Conservation (phyloP, 768 basidiomycete genomes). For the Suillus plorans region DNA sequence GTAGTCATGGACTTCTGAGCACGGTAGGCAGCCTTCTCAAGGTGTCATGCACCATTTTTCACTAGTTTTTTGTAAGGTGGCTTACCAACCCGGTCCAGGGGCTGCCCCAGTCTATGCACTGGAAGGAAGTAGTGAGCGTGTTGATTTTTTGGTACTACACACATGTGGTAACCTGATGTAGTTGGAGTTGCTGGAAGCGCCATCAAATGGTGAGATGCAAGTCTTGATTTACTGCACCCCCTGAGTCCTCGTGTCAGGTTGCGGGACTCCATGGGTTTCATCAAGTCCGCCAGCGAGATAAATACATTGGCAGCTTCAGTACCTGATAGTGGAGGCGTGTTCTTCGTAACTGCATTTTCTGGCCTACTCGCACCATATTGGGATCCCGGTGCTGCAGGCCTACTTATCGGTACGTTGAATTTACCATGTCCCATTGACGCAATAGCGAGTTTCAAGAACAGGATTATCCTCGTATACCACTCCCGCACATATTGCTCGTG, state of each 20-base stretch:
- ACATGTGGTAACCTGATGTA: conserved; percentile 24
- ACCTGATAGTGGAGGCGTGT: conserved; percentile 81
- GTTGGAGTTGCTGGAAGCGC: conserved; percentile 95
- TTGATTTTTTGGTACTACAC: not conserved
- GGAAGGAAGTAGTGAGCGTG: conserved; percentile 85
- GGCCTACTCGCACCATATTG: conserved; percentile 97
- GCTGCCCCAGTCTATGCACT: conserved; percentile 87
- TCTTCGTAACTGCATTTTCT: conserved; percentile 96
- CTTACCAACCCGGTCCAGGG: conserved; percentile 81
- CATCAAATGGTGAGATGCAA: conserved; percentile 71
- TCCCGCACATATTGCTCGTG: conserved; percentile 90
- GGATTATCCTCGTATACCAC: conserved; percentile 87
- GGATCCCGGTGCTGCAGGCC: conserved; percentile 89
- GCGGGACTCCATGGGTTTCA: conserved; percentile 86
- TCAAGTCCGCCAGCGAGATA: conserved; percentile 77
- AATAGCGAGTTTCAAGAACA: conserved; percentile 18
- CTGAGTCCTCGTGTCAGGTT: conserved; percentile 49
- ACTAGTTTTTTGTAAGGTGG: conserved; percentile 52
- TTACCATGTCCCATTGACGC: not conserved
- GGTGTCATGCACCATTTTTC: conserved; percentile 3
- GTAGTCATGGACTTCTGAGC: conserved; percentile 82
- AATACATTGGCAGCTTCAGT: conserved; percentile 81
- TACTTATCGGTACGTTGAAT: conserved; percentile 64
- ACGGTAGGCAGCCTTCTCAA: conserved; percentile 49
- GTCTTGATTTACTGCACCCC: not conserved